These are phyloP conservation scores for Glonium stellatum DNA, from an alignment of 495 filamentous ascomycete species.

Conservation along the genomic window DNA sequence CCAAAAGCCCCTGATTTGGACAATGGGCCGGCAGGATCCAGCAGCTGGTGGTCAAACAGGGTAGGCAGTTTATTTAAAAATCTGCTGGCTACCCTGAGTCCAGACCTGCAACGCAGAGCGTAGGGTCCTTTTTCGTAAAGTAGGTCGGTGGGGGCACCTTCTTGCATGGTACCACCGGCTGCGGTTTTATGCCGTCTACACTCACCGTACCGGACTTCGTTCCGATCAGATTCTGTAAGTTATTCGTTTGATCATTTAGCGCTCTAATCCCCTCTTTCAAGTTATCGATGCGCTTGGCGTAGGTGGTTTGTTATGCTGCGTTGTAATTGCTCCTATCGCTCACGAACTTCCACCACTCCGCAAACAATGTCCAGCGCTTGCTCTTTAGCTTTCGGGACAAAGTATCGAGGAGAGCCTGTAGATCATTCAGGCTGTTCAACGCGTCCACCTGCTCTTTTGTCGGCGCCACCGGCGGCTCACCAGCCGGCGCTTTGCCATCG, in stretches of 20 bases:
- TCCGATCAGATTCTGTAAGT: not conserved
- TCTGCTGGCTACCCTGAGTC: conserved; percentile 42
- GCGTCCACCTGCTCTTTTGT: not conserved
- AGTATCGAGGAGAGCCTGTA: too few relatives aligned
- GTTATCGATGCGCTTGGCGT: too few relatives aligned
- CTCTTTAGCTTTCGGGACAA: too few relatives aligned
- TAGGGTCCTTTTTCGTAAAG: conserved; percentile 40
- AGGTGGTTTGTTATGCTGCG: too few relatives aligned
- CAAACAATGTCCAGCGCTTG: too few relatives aligned
- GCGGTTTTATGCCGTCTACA: not conserved
- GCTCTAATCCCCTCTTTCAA: not conserved
- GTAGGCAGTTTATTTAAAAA: conserved; percentile 37
- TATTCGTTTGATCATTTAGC: not conserved
- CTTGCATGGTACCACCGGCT: not conserved
- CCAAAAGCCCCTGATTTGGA: too few relatives aligned
- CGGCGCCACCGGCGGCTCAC: not conserved
- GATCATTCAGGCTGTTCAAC: not conserved
- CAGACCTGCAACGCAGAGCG: conserved; percentile 41
- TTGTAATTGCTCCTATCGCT: too few relatives aligned
- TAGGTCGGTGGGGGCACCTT: conserved; percentile 19
- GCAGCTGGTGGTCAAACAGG: conserved; percentile 33
- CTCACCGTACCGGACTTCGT: not conserved
- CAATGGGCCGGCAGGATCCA: conserved; percentile 14
- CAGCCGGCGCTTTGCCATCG: not conserved
- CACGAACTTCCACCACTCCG: too few relatives aligned